Evolutionary conservation across 495 filamentous ascomycete species (phyloP).

Genomic region (Usnea hakonensis): DNA sequence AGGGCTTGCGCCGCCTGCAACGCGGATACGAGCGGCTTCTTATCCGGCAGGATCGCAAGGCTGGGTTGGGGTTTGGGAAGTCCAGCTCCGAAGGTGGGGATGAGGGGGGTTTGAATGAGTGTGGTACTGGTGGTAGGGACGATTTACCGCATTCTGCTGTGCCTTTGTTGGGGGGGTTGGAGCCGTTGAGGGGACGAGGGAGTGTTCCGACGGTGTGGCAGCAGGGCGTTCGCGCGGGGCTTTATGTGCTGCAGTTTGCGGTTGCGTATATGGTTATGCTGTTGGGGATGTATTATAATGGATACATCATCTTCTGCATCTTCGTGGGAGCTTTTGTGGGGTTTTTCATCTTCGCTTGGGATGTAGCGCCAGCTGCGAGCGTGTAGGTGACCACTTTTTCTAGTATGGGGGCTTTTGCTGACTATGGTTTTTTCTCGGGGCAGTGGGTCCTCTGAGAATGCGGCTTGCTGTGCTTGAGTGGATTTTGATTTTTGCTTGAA

Average conservation of each 20-base stretch:
- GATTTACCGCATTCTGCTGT: slow-evolving; percentile 5
- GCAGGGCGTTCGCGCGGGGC: slow-evolving; percentile 51
- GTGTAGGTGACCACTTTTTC: neutral
- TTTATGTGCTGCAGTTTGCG: slow-evolving; percentile 62
- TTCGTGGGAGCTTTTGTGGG: slow-evolving; percentile 14
- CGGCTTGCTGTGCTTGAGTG: slow-evolving; percentile 13
- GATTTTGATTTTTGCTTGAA: slow-evolving; percentile 19
- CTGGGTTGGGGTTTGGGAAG: neutral
- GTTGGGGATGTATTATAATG: slow-evolving; percentile 60
- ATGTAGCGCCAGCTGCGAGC: neutral
- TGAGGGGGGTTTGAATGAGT: no score
- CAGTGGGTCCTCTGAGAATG: neutral
- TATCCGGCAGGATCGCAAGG: neutral
- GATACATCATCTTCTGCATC: slow-evolving; percentile 22
- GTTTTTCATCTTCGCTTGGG: slow-evolving; percentile 16
- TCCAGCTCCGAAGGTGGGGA: neutral
- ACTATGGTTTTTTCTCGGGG: neutral
- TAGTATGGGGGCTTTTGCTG: neutral
- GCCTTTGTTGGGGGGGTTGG: neutral
- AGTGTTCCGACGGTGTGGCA: slow-evolving; percentile 28
- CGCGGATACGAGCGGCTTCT: slow-evolving; percentile 51
- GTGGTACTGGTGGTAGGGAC: neutral
- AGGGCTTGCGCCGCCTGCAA: slow-evolving; percentile 51
- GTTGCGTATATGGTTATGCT: slow-evolving; percentile 68
- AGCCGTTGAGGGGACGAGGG: neutral